Evolutionary conservation across 2,329 filamentous ascomycete species (phyloP).

Genomic region (Apiospora aurea): DNA sequence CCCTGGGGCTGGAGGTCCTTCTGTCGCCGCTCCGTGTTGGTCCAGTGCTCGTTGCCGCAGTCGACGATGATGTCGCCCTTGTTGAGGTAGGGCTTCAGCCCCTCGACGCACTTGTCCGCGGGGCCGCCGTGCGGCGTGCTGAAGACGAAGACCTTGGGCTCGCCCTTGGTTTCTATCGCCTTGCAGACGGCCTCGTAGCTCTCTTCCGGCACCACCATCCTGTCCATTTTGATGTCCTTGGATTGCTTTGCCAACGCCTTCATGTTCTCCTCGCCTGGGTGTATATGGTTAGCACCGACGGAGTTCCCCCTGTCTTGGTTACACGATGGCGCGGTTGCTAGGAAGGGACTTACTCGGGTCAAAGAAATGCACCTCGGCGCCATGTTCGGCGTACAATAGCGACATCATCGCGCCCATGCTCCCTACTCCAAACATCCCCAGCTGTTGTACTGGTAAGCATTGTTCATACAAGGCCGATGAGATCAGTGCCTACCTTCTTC

Average conservation of each 20-base stretch:
- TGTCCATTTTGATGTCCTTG: slow-evolving; percentile 39
- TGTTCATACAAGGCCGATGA: not conserved
- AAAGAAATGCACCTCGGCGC: slow-evolving; percentile 59
- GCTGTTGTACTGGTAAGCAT: slow-evolving; percentile 37
- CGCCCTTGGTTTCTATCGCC: slow-evolving; percentile 45
- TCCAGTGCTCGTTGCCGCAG: slow-evolving; percentile 72
- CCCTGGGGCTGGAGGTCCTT: slow-evolving; percentile 61
- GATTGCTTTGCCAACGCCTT: slow-evolving; percentile 47
- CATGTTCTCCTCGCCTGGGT: slow-evolving; percentile 49
- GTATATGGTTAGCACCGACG: not conserved
- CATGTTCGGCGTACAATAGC: slow-evolving; percentile 64
- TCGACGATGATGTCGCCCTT: slow-evolving; percentile 73
- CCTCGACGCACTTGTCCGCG: slow-evolving; percentile 47
- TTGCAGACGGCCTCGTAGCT: slow-evolving; percentile 59
- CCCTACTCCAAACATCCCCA: slow-evolving; percentile 65
- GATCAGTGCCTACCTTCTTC: not conserved
- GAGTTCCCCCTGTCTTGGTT: too few relatives aligned
- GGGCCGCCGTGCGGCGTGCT: slow-evolving; percentile 56
- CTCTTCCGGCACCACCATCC: slow-evolving; percentile 41
- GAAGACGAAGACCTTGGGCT: slow-evolving; percentile 60
- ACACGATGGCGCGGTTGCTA: not conserved
- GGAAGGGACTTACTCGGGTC: slow-evolving; percentile 50
- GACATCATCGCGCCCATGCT: slow-evolving; percentile 68
- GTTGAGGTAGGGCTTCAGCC: slow-evolving; percentile 55
- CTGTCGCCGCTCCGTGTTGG: slow-evolving; percentile 69